Conservation (phyloP, 75 land plant genomes). For the Gnetum montanum region DNA sequence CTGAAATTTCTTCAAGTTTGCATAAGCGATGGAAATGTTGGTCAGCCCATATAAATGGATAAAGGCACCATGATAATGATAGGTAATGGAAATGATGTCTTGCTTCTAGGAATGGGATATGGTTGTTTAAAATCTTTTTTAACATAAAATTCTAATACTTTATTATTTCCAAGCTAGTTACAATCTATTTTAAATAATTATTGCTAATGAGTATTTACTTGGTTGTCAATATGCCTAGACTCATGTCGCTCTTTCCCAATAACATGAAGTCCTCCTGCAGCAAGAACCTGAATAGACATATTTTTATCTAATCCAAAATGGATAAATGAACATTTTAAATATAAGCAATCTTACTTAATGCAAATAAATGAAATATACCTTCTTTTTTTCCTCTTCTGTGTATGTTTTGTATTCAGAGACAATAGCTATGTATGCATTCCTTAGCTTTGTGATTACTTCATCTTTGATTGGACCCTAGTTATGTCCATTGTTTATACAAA, state of each 20-base stretch:
- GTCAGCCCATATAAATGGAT: too few relatives aligned
- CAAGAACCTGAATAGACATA: constrained; percentile 58
- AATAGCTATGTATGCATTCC: constrained; percentile 52
- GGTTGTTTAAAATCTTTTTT: too few relatives aligned
- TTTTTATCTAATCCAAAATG: neutral
- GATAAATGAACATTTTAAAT: neutral
- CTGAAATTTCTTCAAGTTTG: too few relatives aligned
- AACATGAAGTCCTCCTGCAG: constrained; percentile 96
- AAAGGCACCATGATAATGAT: too few relatives aligned
- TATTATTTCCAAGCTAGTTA: too few relatives aligned
- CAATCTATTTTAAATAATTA: neutral
- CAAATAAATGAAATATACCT: too few relatives aligned
- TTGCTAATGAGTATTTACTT: constrained; percentile 27
- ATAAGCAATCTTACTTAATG: neutral
- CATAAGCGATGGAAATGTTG: too few relatives aligned
- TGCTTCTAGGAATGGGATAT: too few relatives aligned
- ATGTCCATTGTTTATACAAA: neutral
- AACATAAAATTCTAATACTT: too few relatives aligned
- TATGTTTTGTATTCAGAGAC: constrained; percentile 64
- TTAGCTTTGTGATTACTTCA: constrained; percentile 70
- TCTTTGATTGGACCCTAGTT: constrained; percentile 91
- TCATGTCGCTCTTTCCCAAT: constrained; percentile 98
- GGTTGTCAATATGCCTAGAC: constrained; percentile 96
- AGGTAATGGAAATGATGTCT: too few relatives aligned
- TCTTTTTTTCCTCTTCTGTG: constrained; percentile 86